phyloP scores from a whole-genome alignment of 2,329 filamentous ascomycete genomes.

The Colletotrichum paranaense region DNA sequence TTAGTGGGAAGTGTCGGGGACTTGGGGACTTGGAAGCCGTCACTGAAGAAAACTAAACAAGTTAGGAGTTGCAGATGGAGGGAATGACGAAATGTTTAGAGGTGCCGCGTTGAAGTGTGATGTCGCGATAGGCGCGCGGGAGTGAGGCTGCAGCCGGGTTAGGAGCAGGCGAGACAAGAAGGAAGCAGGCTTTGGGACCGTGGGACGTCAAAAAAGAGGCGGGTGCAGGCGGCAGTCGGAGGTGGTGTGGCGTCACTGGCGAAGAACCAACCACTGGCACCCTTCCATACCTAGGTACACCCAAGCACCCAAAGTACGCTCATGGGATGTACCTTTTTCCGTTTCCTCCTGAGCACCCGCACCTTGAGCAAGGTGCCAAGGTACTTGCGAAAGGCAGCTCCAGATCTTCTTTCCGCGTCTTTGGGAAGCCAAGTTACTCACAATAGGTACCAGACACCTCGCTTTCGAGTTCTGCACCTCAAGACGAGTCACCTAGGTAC shows the following conservation, averaged over 20 bases:
- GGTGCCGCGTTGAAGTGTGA: not conserved
- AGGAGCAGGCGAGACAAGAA: not conserved
- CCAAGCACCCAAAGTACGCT: not conserved
- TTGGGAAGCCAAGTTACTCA: no score
- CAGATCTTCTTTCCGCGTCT: not conserved
- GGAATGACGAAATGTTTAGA: not conserved
- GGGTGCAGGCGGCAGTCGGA: not conserved
- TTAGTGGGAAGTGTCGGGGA: not conserved
- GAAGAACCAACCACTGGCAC: no score
- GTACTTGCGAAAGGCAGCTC: not conserved
- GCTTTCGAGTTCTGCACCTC: no score
- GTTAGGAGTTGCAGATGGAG: not conserved
- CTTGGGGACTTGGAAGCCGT: not conserved
- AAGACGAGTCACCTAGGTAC: no score
- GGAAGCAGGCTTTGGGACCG: not conserved
- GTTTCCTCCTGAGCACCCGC: not conserved
- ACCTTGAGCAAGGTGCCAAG: not conserved
- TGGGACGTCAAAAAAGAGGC: constrained; percentile 4
- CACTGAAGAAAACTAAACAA: not conserved
- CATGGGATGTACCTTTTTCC: not conserved
- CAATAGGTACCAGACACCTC: no score
- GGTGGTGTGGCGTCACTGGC: constrained; percentile 3
- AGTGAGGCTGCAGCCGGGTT: not conserved
- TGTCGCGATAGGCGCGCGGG: not conserved
- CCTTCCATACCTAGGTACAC: no score